Evolutionary conservation across 1,284 basidiomycete species (phyloP), one percentile per base, ranked within the genome.

Genomic region (Cryptococcus sp.): DNA sequence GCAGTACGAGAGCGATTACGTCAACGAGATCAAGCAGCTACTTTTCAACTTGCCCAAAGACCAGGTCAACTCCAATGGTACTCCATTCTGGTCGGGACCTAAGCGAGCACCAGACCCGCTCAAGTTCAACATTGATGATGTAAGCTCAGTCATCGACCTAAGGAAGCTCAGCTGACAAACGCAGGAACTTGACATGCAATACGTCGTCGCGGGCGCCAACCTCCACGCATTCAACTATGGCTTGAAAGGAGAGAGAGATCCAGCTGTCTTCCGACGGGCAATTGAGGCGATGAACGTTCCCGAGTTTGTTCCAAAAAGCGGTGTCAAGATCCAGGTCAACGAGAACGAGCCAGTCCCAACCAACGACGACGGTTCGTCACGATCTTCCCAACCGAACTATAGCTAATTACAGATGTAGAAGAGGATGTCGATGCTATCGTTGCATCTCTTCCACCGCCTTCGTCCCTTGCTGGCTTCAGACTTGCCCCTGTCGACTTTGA

Each of bases 201-300:
- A 92, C 78, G 85, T 98, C 71, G 86, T 97, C 55, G 84, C 95
- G 10, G 94, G 88, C 30, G 94, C 96, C 57, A 98, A 99, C 78
- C 81, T 99, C 46, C 96, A 95, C 73, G 96, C 96, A 6, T 97
- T 85, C 81, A 99, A 98, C 81, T 99, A 98, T 72, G 96, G 96
- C 23, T 82, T 99, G 50, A 88, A 90, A 67, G 97, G 96, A 50
- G 89, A 90, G 71, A 86, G 82, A 1, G 90, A 98, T 73, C 82
- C 84, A 14, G 81, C 81, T 1, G 63, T 88, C 48, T 96, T 96
- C 83, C 86, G 84, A 74, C 92, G 89, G 76, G 82, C 93, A 37
- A 85, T 90, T 4, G 86, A 90, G 64, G 82, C 84, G n/a, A 86
- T 96, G 58, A 81, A 86, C 49, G 86, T 98, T 37, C 93, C 95